phyloP scores from a whole-genome alignment of 78 protist genomes.

The Ministeria vibrans region DNA sequence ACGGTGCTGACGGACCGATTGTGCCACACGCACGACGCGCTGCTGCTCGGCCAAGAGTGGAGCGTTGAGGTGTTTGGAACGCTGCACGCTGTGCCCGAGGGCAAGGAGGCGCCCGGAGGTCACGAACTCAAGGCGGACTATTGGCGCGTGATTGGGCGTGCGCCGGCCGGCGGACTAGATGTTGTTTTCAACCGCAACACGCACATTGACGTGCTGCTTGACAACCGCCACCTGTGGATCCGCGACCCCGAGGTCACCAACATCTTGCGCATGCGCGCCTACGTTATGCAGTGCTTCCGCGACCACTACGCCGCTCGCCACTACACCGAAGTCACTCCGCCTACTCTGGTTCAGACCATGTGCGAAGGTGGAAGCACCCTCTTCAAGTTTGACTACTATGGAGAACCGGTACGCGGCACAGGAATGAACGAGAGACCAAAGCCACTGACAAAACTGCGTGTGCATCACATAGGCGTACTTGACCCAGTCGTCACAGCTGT shows the following conservation, averaged over 20 bases:
- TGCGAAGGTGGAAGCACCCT: conserved; percentile 91
- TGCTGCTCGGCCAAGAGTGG: conserved; percentile 49
- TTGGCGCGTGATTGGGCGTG: conserved; percentile 52
- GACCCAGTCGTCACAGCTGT: conserved; percentile 95
- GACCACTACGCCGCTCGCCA: conserved; percentile 57
- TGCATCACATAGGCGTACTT: conserved; percentile 56
- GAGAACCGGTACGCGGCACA: conserved; percentile 32
- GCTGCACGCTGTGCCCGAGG: conserved; percentile 44
- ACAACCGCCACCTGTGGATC: conserved; percentile 81
- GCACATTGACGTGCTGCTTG: conserved; percentile 43
- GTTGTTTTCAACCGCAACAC: conserved; percentile 59
- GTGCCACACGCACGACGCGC: conserved; percentile 36
- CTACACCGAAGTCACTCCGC: conserved; percentile 85
- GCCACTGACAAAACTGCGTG: not conserved
- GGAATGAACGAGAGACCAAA: not conserved
- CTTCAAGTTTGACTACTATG: conserved; percentile 73
- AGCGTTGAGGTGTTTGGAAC: conserved; percentile 57
- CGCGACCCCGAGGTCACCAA: conserved; percentile 64
- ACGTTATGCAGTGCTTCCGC: conserved; percentile 64
- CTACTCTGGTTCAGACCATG: conserved; percentile 91
- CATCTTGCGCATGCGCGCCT: conserved; percentile 49
- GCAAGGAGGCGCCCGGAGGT: conserved; percentile 70
- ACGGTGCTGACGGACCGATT: conserved; percentile 47
- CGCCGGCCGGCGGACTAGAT: conserved; percentile 58
- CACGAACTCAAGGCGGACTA: conserved; percentile 69